Evolutionary conservation across 768 basidiomycete genomes (phyloP).

Genomic region (Auricularia auricula-judae): DNA sequence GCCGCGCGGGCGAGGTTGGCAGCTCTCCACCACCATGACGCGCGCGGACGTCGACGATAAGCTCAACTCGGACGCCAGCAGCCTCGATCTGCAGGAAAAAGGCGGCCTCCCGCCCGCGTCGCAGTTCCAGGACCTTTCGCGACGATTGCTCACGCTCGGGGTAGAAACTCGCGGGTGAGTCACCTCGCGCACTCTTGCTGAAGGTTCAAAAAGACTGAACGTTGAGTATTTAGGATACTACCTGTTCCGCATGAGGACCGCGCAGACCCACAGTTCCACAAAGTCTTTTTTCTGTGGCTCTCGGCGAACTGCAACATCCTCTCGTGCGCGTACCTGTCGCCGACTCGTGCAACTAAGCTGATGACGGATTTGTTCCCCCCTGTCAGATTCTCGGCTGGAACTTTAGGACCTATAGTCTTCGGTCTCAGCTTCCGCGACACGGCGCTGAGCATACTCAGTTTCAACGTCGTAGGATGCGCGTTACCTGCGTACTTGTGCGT

Average conservation of each 20-base stretch:
- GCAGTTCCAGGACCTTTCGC: background rate
- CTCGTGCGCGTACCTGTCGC: constrained; percentile 23
- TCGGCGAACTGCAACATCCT: constrained; percentile 59
- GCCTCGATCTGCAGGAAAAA: background rate
- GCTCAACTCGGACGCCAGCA: background rate
- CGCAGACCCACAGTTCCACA: constrained; percentile 43
- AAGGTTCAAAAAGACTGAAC: background rate
- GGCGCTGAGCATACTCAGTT: constrained; percentile 54
- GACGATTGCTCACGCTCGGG: constrained; percentile 2
- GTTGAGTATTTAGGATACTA: constrained; percentile 22
- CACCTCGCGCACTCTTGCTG: too few species aligned
- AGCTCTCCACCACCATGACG: too few species aligned
- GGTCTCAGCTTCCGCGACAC: constrained; percentile 51
- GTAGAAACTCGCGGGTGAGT: constrained; percentile 4
- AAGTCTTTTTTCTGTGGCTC: constrained; percentile 66
- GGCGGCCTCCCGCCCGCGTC: background rate
- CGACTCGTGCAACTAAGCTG: background rate
- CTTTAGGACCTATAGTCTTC: constrained; percentile 53
- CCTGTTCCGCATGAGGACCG: constrained; percentile 42
- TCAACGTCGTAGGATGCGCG: constrained; percentile 48
- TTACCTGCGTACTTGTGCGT: constrained; percentile 54
- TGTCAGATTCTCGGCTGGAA: constrained; percentile 52
- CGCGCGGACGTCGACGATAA: too few species aligned
- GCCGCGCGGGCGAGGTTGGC: too few species aligned
- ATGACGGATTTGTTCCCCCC: background rate